Evolutionary conservation across 164 flowering plant species (phyloP).

Genomic region (Annona cherimola): DNA sequence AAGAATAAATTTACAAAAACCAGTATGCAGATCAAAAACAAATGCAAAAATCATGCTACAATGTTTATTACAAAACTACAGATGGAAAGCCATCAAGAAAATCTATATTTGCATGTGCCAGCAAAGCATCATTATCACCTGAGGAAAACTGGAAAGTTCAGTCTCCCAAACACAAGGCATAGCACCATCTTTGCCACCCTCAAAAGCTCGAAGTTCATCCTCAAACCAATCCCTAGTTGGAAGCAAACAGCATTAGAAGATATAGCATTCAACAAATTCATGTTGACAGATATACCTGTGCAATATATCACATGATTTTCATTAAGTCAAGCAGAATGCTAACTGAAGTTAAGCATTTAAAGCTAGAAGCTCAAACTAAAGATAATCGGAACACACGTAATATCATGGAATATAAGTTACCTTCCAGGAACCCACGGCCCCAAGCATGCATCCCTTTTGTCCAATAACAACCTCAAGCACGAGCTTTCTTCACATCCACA

Average conservation of each 20-base stretch:
- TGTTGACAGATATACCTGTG: background rate
- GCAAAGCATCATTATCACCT: constrained; percentile 37
- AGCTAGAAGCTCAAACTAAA: background rate
- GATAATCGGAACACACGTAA: background rate
- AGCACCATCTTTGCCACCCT: constrained; percentile 92
- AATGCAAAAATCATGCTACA: background rate
- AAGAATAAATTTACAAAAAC: too few species aligned
- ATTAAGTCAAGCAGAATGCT: background rate
- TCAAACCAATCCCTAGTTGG: constrained; percentile 89
- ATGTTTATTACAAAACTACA: background rate
- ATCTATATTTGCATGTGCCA: background rate
- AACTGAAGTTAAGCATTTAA: background rate
- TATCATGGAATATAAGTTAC: constrained; percentile 23
- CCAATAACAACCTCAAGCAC: constrained; percentile 68
- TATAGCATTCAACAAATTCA: background rate
- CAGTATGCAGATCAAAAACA: background rate
- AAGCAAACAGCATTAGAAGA: background rate
- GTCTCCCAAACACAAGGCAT: constrained; percentile 85
- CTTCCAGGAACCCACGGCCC: constrained; percentile 99
- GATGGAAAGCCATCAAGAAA: background rate
- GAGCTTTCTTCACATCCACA: constrained; percentile 83
- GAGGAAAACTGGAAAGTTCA: constrained; percentile 84
- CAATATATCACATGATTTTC: background rate
- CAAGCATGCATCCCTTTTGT: constrained; percentile 95
- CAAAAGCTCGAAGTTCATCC: constrained; percentile 94